Evolutionary conservation across 31 red algal genomes (phyloP).

Genomic region (Bonnemaisonia californica): DNA sequence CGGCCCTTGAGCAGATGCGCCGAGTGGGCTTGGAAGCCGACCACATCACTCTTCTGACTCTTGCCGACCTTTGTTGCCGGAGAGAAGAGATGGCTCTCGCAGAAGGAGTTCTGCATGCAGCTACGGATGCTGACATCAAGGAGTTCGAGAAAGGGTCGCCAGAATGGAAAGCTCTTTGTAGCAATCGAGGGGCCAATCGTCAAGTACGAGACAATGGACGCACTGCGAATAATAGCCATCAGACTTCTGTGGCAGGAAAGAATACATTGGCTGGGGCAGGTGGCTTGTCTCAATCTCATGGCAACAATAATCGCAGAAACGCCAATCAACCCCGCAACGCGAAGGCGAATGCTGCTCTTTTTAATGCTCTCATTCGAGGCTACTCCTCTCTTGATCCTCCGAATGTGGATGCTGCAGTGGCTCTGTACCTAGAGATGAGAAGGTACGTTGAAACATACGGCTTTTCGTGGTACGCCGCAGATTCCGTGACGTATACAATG

Average conservation of each 20-base stretch:
- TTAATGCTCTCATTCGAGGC: conserved; percentile 73
- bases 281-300: conserved; percentile 1
- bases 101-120: conserved; percentile 57
- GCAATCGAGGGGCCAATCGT: background rate
- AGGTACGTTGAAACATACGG: conserved; percentile 56
- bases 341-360: conserved; percentile 58
- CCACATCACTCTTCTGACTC: conserved; percentile 61
- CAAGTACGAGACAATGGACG: background rate
- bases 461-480: conserved; percentile 61
- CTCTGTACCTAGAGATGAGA: conserved; percentile 58
- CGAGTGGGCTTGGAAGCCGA: conserved; percentile 44
- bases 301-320: conserved; percentile 34
- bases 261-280: background rate
- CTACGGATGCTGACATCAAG: conserved; percentile 46
- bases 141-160: conserved; percentile 45
- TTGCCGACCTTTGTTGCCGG: conserved; percentile 64
- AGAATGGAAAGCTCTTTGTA: conserved; percentile 50
- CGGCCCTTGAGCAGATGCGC: conserved; percentile 42
- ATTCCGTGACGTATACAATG: conserved; percentile 71
- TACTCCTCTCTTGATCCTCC: conserved; percentile 64
- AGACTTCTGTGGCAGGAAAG: background rate
- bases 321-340: conserved; percentile 69
- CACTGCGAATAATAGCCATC: background rate
- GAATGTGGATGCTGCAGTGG: conserved; percentile 56
- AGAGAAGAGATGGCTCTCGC: conserved; percentile 63